Conservation (phyloP, 1,139 yeast species). For the Zygoascus sp. region DNA sequence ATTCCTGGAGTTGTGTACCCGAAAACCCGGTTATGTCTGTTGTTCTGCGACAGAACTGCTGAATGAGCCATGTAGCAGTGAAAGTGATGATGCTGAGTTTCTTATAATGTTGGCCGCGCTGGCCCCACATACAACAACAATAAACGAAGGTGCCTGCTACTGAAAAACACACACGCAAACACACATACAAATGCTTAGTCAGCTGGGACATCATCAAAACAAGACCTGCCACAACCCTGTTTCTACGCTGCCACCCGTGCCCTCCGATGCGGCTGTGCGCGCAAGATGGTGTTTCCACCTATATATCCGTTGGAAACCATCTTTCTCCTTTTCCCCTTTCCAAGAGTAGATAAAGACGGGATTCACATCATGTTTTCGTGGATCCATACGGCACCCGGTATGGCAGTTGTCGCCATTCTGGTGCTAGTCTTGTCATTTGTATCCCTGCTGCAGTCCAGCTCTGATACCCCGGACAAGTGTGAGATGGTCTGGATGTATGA, state of each 20-base stretch:
- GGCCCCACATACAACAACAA: no score
- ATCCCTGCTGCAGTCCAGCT: not conserved
- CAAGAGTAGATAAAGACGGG: no score
- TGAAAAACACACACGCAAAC: no score
- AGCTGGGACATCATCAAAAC: no score
- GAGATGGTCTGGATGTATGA: conserved; percentile 18
- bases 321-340: no score
- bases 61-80: not conserved
- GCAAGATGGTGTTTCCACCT: no score
- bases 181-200: no score
- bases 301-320: no score
- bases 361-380: not conserved
- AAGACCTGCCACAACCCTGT: no score
- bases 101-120: not conserved
- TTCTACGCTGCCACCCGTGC: no score
- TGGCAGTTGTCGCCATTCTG: not conserved
- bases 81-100: not conserved
- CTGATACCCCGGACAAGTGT: conserved; percentile 12
- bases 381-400: not conserved
- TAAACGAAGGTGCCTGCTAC: no score
- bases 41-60: not conserved
- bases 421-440: not conserved
- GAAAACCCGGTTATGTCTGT: not conserved
- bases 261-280: no score
- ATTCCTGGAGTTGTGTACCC: not conserved